Evolutionary conservation across 2,329 filamentous ascomycete genomes (phyloP).

Genomic region (Phialemoniopsis sp.): DNA sequence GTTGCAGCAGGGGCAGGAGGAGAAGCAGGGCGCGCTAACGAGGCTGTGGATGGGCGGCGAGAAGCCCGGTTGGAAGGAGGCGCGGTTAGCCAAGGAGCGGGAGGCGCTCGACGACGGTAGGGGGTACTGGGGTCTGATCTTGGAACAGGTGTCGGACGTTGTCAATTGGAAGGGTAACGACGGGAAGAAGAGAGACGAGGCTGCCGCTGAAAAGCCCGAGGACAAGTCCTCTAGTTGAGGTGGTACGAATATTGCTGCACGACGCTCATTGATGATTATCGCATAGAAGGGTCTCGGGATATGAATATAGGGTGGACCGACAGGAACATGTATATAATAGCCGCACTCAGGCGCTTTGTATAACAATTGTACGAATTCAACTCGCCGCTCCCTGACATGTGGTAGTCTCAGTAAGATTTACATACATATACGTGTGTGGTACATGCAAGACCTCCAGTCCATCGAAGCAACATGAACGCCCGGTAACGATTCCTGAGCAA

Average conservation of each 20-base stretch:
- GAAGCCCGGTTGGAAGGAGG: constrained; percentile 48
- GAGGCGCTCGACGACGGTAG: constrained; percentile 51
- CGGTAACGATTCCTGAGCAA: too few relatives aligned
- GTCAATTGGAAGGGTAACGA: constrained; percentile 24
- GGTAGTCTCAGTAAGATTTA: too few relatives aligned
- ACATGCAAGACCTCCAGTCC: too few relatives aligned
- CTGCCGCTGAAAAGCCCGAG: constrained; percentile 15
- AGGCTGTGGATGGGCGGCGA: constrained; percentile 57
- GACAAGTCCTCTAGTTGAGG: constrained; percentile 15
- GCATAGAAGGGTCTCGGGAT: too few relatives aligned
- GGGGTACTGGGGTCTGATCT: constrained; percentile 51
- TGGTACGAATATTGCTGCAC: constrained; percentile 4
- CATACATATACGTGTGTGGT: too few relatives aligned
- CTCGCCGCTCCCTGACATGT: too few relatives aligned
- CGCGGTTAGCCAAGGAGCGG: constrained; percentile 45
- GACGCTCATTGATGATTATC: not conserved
- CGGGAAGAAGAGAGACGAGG: constrained; percentile 18
- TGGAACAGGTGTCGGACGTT: constrained; percentile 53
- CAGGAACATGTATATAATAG: constrained; percentile 1
- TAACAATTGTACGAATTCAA: too few relatives aligned
- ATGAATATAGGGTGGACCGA: constrained; percentile 12
- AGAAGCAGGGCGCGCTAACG: constrained; percentile 27
- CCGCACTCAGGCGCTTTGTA: too few relatives aligned
- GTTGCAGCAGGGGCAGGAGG: constrained; percentile 18
- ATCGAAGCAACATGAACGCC: too few relatives aligned